Percentiles rank a stretch among this genome's conserved stretches.
These are phyloP conservation scores for Saccharomycopsis fermentans DNA, from an alignment of 805 yeast genomes.

Conservation along the genomic window DNA sequence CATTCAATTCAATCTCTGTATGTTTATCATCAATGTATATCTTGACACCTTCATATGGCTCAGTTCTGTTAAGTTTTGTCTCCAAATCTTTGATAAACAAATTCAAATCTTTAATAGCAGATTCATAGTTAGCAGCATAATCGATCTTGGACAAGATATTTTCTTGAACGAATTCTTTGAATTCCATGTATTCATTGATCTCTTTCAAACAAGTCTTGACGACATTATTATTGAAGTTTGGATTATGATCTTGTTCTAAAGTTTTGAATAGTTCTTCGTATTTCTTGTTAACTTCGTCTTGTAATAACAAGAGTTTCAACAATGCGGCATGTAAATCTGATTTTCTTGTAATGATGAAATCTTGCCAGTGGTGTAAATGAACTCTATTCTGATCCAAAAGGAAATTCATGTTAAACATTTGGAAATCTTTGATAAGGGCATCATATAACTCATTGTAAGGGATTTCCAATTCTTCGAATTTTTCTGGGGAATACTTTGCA, in stretches of 20 bases:
- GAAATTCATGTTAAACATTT: constrained; percentile 10
- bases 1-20: constrained; percentile 4
- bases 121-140: constrained; percentile 14
- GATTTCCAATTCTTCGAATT: constrained; percentile 16
- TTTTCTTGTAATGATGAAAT: constrained; percentile 15
- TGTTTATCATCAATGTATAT: constrained; percentile 9
- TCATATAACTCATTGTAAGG: constrained; percentile 19
- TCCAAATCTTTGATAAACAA: constrained; percentile 3
- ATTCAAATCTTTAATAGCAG: constrained; percentile 7
- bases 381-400: constrained; percentile 9
- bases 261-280: constrained; percentile 38
- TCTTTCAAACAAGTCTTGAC: constrained; percentile 51
- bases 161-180: constrained; percentile 13
- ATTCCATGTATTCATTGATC: constrained; percentile 35
- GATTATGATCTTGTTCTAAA: constrained; percentile 49
- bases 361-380: constrained; percentile 16
- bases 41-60: background rate
- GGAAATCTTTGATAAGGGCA: constrained; percentile 3
- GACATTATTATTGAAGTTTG: constrained; percentile 66
- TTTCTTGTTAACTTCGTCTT: constrained; percentile 20
- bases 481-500: constrained; percentile 11
- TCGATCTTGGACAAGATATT: constrained; percentile 16
- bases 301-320: constrained; percentile 10
- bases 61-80: constrained; percentile 2
- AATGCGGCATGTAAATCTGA: constrained; percentile 14